Evolutionary conservation across 176 grass and related monocot genomes (phyloP).

Genomic region (Alloteropsis semialata): DNA sequence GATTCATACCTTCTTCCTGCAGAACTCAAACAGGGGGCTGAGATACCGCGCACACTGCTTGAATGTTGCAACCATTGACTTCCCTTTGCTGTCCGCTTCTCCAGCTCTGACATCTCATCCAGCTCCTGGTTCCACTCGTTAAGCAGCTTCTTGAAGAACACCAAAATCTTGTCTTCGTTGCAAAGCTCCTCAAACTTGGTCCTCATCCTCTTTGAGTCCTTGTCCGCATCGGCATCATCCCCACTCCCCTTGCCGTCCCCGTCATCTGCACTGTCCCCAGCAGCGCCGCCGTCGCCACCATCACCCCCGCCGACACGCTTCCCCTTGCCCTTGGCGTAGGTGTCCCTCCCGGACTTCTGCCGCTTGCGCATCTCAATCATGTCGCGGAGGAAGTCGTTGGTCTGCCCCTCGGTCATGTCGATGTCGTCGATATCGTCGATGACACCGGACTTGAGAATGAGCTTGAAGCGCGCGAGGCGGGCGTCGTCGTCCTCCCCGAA

Average conservation of each 20-base stretch:
- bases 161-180: constrained; percentile 84
- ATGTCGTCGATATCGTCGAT: constrained; percentile 71
- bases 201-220: constrained; percentile 64
- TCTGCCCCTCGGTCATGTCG: constrained; percentile 87
- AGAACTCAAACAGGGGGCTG: constrained; percentile 85
- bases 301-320: constrained; percentile 39
- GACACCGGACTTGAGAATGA: constrained; percentile 66
- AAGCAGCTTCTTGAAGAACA: constrained; percentile 81
- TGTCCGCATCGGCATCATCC: constrained; percentile 57
- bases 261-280: constrained; percentile 26
- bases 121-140: constrained; percentile 95
- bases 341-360: constrained; percentile 56
- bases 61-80: constrained; percentile 85
- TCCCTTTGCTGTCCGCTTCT: constrained; percentile 78
- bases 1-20: constrained; percentile 76
- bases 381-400: constrained; percentile 90
- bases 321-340: constrained; percentile 50
- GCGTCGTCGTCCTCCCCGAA: constrained; percentile 84
- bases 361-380: constrained; percentile 80
- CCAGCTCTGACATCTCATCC: constrained; percentile 70
- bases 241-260: constrained; percentile 34
- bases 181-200: constrained; percentile 80
- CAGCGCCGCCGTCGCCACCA: constrained; percentile 23
- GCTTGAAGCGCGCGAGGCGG: constrained; percentile 64
- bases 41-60: constrained; percentile 89